phyloP scores from a whole-genome alignment of 192 early-diverging fungal species.

The Rhizophagus prolifer region DNA sequence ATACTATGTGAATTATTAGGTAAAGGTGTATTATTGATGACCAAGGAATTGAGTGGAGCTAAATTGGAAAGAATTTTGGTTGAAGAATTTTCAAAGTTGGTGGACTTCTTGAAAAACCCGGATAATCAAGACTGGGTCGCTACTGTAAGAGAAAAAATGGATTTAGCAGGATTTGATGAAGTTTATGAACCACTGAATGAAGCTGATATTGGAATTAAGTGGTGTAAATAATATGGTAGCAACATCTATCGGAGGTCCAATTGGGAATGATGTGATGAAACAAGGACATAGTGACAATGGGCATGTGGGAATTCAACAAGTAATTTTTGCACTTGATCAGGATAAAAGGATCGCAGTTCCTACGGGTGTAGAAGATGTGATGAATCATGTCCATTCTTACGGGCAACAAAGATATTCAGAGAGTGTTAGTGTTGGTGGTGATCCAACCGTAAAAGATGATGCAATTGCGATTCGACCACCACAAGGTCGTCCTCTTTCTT shows the following conservation, averaged over 20 bases:
- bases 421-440: not conserved
- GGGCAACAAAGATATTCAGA: not conserved
- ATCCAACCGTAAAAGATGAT: not conserved
- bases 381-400: not conserved
- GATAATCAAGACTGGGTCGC: constrained; percentile 30
- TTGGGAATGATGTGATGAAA: not conserved
- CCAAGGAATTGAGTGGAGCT: constrained; percentile 46
- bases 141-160: constrained; percentile 23
- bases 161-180: constrained; percentile 27
- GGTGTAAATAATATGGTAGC: not conserved
- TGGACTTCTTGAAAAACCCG: constrained; percentile 27
- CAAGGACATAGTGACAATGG: not conserved
- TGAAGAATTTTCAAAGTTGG: constrained; percentile 28
- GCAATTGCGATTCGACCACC: not conserved
- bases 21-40: constrained; percentile 47
- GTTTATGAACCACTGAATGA: constrained; percentile 28
- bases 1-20: constrained; percentile 35
- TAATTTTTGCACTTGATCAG: not conserved
- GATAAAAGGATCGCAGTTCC: not conserved
- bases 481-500: not conserved
- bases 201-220: constrained; percentile 4
- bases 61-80: constrained; percentile 37
- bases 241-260: not conserved
- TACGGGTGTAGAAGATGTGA: not conserved
- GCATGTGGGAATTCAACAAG: not conserved